Evolutionary conservation across 2,329 filamentous ascomycete genomes (phyloP).

Genomic region (Pseudogymnoascus sp.): DNA sequence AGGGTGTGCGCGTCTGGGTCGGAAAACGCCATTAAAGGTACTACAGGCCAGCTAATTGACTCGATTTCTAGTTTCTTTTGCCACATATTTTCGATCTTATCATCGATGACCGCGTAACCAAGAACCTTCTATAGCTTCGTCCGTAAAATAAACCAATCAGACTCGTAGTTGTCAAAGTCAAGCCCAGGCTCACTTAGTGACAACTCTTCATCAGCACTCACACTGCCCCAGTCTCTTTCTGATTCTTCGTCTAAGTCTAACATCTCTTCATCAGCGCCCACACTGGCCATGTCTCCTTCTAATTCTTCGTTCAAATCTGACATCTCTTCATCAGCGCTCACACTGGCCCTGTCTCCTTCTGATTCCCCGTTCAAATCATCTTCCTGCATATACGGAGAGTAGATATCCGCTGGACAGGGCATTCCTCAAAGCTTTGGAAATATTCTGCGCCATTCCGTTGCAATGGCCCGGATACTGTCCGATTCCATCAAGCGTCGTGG

Average conservation of each 20-base stretch:
- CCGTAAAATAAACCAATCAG: background rate
- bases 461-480: slow-evolving; percentile 12
- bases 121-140: background rate
- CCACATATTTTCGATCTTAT: background rate
- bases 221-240: background rate
- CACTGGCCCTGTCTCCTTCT: background rate
- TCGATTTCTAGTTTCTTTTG: background rate
- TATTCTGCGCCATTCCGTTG: slow-evolving; percentile 11
- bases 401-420: slow-evolving; percentile 15
- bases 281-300: background rate
- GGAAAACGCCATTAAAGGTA: background rate
- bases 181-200: background rate
- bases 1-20: no score
- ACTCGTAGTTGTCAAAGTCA: background rate
- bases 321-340: background rate
- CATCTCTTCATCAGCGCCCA: background rate
- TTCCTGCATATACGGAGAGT: slow-evolving; percentile 12
- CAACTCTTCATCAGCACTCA: background rate
- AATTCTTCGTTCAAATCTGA: background rate
- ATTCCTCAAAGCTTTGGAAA: slow-evolving; percentile 15
- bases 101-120: background rate
- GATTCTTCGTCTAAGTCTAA: background rate
- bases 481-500: slow-evolving; percentile 14
- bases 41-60: background rate
- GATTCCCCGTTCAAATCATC: background rate